Conservation (phyloP, 108 stramenopile species). For the Nitzschia inconspicua region DNA sequence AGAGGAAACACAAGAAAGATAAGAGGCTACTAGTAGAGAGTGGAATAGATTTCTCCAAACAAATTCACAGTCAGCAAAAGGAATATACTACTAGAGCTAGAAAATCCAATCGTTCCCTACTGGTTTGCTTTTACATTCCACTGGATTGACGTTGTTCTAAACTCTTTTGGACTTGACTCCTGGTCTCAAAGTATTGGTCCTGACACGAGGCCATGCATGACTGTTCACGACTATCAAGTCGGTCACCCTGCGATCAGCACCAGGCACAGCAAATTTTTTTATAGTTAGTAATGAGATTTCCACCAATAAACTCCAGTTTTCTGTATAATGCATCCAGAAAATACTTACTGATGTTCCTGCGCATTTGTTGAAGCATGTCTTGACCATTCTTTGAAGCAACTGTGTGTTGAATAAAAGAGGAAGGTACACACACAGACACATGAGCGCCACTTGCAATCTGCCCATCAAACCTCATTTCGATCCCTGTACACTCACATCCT, state of each 20-base stretch:
- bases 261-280: neutral
- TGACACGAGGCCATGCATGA: slow-evolving; percentile 80
- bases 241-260: slow-evolving; percentile 52
- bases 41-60: too few species aligned
- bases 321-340: neutral
- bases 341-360: slow-evolving; percentile 72
- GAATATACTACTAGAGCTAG: too few species aligned
- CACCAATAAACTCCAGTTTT: neutral
- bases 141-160: slow-evolving; percentile 60
- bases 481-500: slow-evolving; percentile 11
- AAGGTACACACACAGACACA: neutral
- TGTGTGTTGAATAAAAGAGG: too few species aligned
- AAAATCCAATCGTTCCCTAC: too few species aligned
- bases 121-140: too few species aligned
- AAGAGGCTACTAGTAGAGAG: too few species aligned
- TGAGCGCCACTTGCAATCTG: neutral
- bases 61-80: too few species aligned
- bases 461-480: neutral
- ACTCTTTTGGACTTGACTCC: slow-evolving; percentile 73
- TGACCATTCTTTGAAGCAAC: slow-evolving; percentile 79
- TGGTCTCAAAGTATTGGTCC: slow-evolving; percentile 79
- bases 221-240: slow-evolving; percentile 71
- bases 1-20: too few species aligned
- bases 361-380: slow-evolving; percentile 75
- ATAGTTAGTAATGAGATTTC: neutral